phyloP scores from a whole-genome alignment of 2,329 filamentous ascomycete species.

The Penicillium griseofulvum region DNA sequence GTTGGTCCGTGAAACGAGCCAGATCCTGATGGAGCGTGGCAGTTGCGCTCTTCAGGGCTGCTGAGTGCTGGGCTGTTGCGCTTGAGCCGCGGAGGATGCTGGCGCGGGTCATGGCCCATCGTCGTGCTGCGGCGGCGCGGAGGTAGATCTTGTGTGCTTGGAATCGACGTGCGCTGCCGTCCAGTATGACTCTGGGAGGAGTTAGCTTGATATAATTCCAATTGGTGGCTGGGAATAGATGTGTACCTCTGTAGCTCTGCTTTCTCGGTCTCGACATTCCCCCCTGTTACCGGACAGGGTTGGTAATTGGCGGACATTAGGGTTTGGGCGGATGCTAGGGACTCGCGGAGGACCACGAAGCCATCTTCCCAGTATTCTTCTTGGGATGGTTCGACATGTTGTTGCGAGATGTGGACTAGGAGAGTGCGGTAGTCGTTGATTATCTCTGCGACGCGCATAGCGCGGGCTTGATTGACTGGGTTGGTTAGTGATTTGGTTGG shows the following conservation, averaged over 20 bases:
- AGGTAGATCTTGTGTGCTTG: conserved; percentile 62
- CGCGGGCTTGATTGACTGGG: conserved; percentile 62
- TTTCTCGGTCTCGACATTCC: conserved; percentile 55
- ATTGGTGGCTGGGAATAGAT: too few species aligned
- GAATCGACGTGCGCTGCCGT: conserved; percentile 60
- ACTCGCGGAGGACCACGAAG: conserved; percentile 57
- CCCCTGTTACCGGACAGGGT: conserved; percentile 40
- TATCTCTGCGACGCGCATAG: conserved; percentile 61
- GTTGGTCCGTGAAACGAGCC: conserved; percentile 54
- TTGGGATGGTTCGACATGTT: conserved; percentile 50
- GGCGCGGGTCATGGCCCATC: conserved; percentile 57
- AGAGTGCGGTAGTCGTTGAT: conserved; percentile 64
- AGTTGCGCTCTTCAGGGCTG: conserved; percentile 50
- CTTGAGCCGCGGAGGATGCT: conserved; percentile 52
- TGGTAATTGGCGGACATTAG: conserved; percentile 56
- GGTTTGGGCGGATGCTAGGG: conserved; percentile 53
- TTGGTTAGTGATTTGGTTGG: conserved; percentile 8
- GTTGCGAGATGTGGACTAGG: conserved; percentile 57
- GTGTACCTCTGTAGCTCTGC: conserved; percentile 56
- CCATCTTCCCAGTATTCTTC: conserved; percentile 60
- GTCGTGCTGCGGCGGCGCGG: conserved; percentile 55
- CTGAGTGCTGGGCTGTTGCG: conserved; percentile 47
- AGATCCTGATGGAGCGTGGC: conserved; percentile 52
- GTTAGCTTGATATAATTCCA: not conserved
- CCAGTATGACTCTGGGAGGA: conserved; percentile 55